A percentile compares a stretch with the other conserved stretches of the same genome.
These are phyloP conservation scores for Pseudonitzschia pungens DNA, from an alignment of 108 stramenopile genomes.

Conservation along the genomic window DNA sequence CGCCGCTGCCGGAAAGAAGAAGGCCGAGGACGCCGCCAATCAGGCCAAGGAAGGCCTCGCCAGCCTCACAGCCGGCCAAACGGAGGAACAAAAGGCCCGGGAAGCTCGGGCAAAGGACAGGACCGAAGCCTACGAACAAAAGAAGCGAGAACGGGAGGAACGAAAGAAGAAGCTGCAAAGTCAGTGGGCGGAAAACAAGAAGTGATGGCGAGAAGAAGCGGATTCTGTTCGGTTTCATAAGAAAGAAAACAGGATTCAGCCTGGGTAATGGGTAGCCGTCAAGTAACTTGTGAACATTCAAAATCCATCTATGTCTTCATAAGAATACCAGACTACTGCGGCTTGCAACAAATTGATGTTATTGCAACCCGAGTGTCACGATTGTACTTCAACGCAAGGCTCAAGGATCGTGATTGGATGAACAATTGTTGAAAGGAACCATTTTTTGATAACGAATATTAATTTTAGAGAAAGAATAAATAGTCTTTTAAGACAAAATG, in stretches of 20 bases:
- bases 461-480: neutral
- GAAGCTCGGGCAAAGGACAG: conserved; percentile 29
- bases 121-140: conserved; percentile 35
- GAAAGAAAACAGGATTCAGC: too few relatives aligned
- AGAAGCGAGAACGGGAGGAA: conserved; percentile 41
- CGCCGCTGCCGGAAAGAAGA: conserved; percentile 28
- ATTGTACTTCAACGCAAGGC: too few relatives aligned
- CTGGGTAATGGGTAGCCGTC: too few relatives aligned
- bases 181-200: conserved; percentile 41
- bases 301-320: too few relatives aligned
- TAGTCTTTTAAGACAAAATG: neutral
- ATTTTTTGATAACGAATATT: too few relatives aligned
- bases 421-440: too few relatives aligned
- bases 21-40: conserved; percentile 17
- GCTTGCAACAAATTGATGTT: too few relatives aligned
- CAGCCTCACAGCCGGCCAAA: conserved; percentile 16
- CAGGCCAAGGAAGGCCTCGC: conserved; percentile 29
- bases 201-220: neutral
- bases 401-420: too few relatives aligned
- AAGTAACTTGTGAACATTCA: too few relatives aligned
- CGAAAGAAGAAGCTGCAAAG: conserved; percentile 38
- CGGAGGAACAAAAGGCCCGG: conserved; percentile 30
- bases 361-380: too few relatives aligned
- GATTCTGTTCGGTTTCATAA: too few relatives aligned
- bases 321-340: too few relatives aligned